Conservation (phyloP, 495 filamentous ascomycete genomes). For the Xeromyces bisporus region DNA sequence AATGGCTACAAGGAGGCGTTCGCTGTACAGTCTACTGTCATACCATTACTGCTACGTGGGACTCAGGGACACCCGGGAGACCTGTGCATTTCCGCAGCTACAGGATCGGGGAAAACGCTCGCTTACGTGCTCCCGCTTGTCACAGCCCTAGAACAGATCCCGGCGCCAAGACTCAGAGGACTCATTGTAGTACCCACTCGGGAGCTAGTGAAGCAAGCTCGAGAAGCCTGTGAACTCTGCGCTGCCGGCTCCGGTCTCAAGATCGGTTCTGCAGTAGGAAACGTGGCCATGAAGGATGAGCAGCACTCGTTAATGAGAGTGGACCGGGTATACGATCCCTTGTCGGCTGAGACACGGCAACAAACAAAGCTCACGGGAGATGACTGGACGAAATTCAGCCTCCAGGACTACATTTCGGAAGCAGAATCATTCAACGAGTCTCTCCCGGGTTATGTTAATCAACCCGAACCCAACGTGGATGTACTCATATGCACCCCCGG, state of each 20-base stretch:
- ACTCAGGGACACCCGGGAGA: conserved; percentile 45
- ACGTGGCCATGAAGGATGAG: conserved; percentile 57
- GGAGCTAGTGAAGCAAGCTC: conserved; percentile 74
- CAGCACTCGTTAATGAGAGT: conserved; percentile 46
- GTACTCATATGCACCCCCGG: conserved; percentile 88
- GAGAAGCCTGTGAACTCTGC: conserved; percentile 52
- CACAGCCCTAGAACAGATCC: conserved; percentile 43
- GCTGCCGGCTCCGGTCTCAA: conserved; percentile 46
- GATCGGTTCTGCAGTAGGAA: conserved; percentile 69
- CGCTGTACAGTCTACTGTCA: conserved; percentile 64
- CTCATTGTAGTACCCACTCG: conserved; percentile 78
- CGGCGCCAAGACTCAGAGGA: conserved; percentile 47
- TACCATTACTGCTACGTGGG: conserved; percentile 58
- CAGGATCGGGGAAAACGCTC: conserved; percentile 86
- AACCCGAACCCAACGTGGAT: conserved; percentile 55
- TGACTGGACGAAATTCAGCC: conserved; percentile 31
- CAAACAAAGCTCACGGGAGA: conserved; percentile 21
- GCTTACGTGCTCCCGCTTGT: conserved; percentile 80
- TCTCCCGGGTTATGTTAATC: conserved; percentile 43
- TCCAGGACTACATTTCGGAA: conserved; percentile 25
- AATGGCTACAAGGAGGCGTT: conserved; percentile 61
- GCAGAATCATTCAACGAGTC: conserved; percentile 23
- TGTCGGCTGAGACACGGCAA: conserved; percentile 29
- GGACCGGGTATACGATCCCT: conserved; percentile 43
- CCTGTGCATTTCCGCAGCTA: conserved; percentile 73